These are phyloP conservation scores for Xerocomus spinulosus DNA, from an alignment of 768 basidiomycete genomes.

Conservation along the genomic window DNA sequence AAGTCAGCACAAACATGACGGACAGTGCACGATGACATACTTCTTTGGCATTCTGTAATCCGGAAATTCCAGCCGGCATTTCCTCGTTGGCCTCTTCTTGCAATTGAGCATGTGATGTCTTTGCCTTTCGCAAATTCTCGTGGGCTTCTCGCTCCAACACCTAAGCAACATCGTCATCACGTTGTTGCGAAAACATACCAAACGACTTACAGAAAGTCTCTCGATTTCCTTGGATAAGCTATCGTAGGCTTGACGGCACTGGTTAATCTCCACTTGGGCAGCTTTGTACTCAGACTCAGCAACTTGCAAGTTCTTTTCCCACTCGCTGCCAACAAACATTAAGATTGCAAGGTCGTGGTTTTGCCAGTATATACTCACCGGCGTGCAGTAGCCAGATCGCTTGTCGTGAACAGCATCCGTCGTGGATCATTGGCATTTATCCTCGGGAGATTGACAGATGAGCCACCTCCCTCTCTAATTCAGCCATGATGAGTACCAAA, in stretches of 20 bases:
- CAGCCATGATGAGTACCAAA: neutral
- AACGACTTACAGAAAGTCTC: slow-evolving; percentile 31
- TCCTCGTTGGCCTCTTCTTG: slow-evolving; percentile 66
- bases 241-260: slow-evolving; percentile 29
- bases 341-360: neutral
- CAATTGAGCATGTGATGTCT: slow-evolving; percentile 35
- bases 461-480: slow-evolving; percentile 64
- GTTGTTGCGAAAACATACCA: neutral
- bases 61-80: slow-evolving; percentile 57
- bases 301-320: slow-evolving; percentile 35
- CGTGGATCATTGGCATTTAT: slow-evolving; percentile 33
- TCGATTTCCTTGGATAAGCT: slow-evolving; percentile 29
- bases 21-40: slow-evolving; percentile 32
- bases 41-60: slow-evolving; percentile 49
- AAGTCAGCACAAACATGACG: neutral
- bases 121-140: slow-evolving; percentile 32
- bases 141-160: slow-evolving; percentile 16
- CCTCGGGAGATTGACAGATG: slow-evolving; percentile 38
- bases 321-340: slow-evolving; percentile 37
- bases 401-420: slow-evolving; percentile 50
- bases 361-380: slow-evolving; percentile 33
- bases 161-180: slow-evolving; percentile 8
- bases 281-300: slow-evolving; percentile 37
- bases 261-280: slow-evolving; percentile 25
- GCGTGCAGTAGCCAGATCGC: slow-evolving; percentile 46